These are phyloP conservation scores for Plasmodium malariae DNA, from an alignment of 169 alveolate species.

Conservation along the genomic window DNA sequence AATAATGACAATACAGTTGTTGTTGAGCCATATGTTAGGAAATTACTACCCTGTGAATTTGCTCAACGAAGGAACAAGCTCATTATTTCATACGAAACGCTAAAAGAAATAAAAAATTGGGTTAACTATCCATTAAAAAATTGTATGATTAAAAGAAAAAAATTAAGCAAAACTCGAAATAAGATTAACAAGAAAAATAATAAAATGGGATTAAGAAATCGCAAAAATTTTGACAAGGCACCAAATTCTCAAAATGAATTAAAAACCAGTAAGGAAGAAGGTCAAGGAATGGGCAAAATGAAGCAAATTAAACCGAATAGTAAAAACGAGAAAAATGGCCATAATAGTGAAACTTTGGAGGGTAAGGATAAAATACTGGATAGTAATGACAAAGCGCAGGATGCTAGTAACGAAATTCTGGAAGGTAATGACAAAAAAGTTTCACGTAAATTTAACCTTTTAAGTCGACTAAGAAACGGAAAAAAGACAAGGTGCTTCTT, in stretches of 20 bases:
- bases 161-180: constrained; percentile 34
- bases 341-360: too few species aligned
- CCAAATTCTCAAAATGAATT: too few species aligned
- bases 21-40: constrained; percentile 65
- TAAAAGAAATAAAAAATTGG: constrained; percentile 67
- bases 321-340: too few species aligned
- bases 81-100: constrained; percentile 56
- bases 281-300: too few species aligned
- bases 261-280: too few species aligned
- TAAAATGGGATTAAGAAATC: too few species aligned
- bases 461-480: constrained; percentile 5
- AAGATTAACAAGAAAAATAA: background rate
- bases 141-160: constrained; percentile 39
- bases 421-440: background rate
- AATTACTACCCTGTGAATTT: constrained; percentile 68
- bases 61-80: constrained; percentile 30
- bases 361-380: too few species aligned
- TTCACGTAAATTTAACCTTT: background rate
- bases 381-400: too few species aligned
- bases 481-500: constrained; percentile 33
- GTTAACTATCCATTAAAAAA: constrained; percentile 49
- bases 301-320: too few species aligned
- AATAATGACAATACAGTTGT: constrained; percentile 36
- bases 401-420: background rate
- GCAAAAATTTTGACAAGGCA: too few species aligned